Percentiles rank a stretch among this genome's conserved stretches.
Conservation (phyloP, 768 basidiomycete species). For the Tylopilus sp. region DNA sequence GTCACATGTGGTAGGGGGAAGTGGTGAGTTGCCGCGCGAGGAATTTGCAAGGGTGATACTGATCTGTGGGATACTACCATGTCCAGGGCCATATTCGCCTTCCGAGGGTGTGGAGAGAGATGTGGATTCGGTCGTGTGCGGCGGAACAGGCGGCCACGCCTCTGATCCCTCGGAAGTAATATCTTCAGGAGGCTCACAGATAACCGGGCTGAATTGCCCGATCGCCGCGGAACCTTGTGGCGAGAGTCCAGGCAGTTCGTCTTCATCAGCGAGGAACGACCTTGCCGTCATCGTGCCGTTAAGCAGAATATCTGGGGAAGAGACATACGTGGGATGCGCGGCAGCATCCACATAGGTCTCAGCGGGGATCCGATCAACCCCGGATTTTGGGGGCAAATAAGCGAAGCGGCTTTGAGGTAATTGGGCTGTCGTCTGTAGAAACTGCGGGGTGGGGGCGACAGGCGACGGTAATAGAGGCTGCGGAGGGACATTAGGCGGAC, state of each 20-base stretch:
- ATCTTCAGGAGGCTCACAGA: conserved; percentile 32
- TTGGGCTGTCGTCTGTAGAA: conserved; percentile 22
- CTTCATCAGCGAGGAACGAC: conserved; percentile 13
- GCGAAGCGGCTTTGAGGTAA: conserved; percentile 27
- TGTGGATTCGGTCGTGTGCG: conserved; percentile 11
- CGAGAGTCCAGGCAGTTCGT: conserved; percentile 6
- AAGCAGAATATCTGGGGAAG: conserved; percentile 14
- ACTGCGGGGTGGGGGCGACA: conserved; percentile 22
- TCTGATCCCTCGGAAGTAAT: conserved; percentile 19
- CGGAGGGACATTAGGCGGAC: conserved; percentile 15
- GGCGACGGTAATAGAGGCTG: conserved; percentile 14
- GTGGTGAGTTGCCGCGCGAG: conserved; percentile 29
- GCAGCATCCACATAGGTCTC: conserved; percentile 15
- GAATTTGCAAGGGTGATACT: conserved; percentile 30
- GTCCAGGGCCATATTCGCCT: conserved; percentile 3
- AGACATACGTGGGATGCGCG: conserved; percentile 15
- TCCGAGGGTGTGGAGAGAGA: conserved; percentile 11
- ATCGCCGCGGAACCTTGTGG: conserved; percentile 22
- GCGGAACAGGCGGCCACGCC: conserved; percentile 13
- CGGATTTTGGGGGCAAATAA: conserved; percentile 22
- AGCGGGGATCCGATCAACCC: conserved; percentile 27
- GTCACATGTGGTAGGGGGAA: conserved; percentile 24
- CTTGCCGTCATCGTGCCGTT: conserved; percentile 13
- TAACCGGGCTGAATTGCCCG: conserved; percentile 24
- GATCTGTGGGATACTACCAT: conserved; percentile 27